Evolutionary conservation across 345 rosid species (phyloP).

Genomic region (Adansonia digitata): DNA sequence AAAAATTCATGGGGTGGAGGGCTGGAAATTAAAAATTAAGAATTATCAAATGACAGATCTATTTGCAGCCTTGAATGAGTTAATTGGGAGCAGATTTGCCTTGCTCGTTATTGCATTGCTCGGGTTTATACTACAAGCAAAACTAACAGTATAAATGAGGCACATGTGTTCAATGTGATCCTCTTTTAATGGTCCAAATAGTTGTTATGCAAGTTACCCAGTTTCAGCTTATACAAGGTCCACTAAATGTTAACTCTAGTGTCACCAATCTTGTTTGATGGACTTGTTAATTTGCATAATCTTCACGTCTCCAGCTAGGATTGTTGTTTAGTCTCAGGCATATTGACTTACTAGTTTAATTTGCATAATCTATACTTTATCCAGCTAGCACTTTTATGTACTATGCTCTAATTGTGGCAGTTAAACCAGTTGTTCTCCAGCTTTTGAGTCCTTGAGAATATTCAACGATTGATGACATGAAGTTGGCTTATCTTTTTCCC

Average conservation of each 20-base stretch:
- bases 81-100: background rate
- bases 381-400: background rate
- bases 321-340: too few species aligned
- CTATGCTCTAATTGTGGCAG: background rate
- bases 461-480: background rate
- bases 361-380: background rate
- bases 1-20: too few species aligned
- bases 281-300: too few species aligned
- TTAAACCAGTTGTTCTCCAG: background rate
- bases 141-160: background rate
- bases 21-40: too few species aligned
- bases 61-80: too few species aligned
- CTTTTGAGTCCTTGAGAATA: background rate
- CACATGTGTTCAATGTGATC: too few species aligned
- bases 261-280: background rate
- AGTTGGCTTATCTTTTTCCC: background rate
- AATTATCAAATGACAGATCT: too few species aligned
- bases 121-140: background rate
- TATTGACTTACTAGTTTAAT: background rate
- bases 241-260: background rate
- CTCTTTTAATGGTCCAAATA: conserved; percentile 4
- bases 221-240: background rate
- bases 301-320: background rate
- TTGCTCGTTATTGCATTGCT: background rate
- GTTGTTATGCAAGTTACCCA: background rate